These are phyloP conservation scores for Cutaneotrichosporon curvatum DNA, from an alignment of 1,284 basidiomycete species.

Conservation along the genomic window DNA sequence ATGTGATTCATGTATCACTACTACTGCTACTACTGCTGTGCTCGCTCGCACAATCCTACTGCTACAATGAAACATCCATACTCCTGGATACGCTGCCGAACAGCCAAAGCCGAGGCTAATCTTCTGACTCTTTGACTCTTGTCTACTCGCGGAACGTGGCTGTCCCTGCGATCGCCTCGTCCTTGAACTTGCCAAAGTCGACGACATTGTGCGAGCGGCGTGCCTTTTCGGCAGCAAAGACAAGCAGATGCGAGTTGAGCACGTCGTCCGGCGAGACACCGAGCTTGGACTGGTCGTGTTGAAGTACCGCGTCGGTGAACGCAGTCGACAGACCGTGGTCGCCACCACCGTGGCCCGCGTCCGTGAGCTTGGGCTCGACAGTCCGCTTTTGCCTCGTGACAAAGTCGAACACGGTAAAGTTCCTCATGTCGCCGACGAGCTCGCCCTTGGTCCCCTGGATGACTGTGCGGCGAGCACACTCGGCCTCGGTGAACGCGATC, in stretches of 20 bases:
- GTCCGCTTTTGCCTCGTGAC: constrained; percentile 50
- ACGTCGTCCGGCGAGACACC: constrained; percentile 61
- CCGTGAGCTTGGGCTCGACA: constrained; percentile 51
- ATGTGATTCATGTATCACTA: no score
- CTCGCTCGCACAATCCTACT: no score
- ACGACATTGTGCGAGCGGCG: constrained; percentile 60
- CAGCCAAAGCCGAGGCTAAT: no score
- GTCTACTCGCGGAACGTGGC: background rate
- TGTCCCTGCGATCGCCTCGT: constrained; percentile 6
- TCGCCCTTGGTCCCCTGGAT: constrained; percentile 75
- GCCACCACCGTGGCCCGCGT: constrained; percentile 72
- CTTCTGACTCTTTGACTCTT: no score
- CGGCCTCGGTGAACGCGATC: constrained; percentile 49
- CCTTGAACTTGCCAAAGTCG: constrained; percentile 46
- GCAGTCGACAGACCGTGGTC: constrained; percentile 63
- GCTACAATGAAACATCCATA: no score
- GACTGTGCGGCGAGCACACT: constrained; percentile 67
- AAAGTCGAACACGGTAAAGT: constrained; percentile 69
- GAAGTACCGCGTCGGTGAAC: constrained; percentile 65
- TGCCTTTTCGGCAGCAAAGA: constrained; percentile 75
- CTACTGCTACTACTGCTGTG: no score
- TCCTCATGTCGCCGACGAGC: constrained; percentile 70
- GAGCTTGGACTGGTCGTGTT: constrained; percentile 53
- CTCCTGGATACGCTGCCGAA: no score
- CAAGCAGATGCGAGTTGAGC: constrained; percentile 67